These are phyloP conservation scores for Biancaea sappan DNA, from an alignment of 306 rosid genomes.

Conservation along the genomic window DNA sequence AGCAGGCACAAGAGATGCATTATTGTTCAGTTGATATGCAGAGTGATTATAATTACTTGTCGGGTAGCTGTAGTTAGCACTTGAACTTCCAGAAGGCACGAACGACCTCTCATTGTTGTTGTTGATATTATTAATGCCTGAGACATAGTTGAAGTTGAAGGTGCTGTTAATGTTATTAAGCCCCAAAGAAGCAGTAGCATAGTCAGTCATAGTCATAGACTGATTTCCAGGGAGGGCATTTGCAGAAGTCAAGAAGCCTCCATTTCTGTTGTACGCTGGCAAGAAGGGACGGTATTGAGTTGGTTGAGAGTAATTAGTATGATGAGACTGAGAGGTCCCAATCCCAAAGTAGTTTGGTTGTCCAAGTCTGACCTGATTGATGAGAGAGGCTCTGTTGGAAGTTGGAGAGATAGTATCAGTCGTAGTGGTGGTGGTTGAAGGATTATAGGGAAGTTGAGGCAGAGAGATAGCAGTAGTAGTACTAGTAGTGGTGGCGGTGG, in stretches of 20 bases:
- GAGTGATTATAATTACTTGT: background rate
- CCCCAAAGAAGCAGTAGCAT: background rate
- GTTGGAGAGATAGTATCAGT: no score
- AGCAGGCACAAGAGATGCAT: conserved; percentile 10
- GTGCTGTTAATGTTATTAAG: background rate
- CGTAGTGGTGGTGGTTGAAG: background rate
- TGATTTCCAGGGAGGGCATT: background rate
- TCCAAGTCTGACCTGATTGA: conserved; percentile 11
- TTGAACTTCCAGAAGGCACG: background rate
- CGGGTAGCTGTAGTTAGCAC: no score
- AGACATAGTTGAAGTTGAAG: conserved; percentile 3
- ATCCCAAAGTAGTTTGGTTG: background rate
- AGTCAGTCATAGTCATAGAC: background rate
- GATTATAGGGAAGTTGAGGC: background rate
- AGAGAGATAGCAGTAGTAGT: background rate
- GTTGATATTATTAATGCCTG: background rate
- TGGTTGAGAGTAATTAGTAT: no score
- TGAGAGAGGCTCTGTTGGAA: background rate
- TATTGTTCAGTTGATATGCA: conserved; percentile 29
- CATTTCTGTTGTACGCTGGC: background rate
- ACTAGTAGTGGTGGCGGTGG: background rate
- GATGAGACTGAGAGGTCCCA: no score
- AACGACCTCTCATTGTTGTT: background rate
- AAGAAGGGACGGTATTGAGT: background rate
- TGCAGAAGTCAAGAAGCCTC: conserved; percentile 7